Evolutionary conservation across 495 filamentous ascomycete species (phyloP), one percentile per base, ranked within the genome.

Genomic region (Xylaria nigripes): DNA sequence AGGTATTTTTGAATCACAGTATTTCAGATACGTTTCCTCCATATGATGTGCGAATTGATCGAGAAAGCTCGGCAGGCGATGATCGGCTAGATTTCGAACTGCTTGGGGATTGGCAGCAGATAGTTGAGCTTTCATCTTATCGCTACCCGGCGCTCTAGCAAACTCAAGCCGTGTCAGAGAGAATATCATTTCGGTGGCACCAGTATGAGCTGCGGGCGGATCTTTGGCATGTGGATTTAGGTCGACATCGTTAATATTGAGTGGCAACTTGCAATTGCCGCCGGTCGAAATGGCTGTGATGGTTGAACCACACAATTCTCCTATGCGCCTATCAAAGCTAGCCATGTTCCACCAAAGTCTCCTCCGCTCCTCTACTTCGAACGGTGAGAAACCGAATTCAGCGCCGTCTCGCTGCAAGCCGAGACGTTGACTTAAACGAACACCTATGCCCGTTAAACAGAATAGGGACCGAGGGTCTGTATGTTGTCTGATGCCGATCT

Each of bases 341-440:
- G 80, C 77, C 7, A 88, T 68, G 59, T 84, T 83, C 84, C 84
- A 87, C 86, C 86, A 90, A 4, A 89, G 63, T 19, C 85, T 73
- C 45, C 85, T 69, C 16, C 86, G 73, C 65, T 81, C 77, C 67
- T 90, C 86, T 2, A 78, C 76, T 50, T 89, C 84, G 59, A 88
- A 86, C 3, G 82, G 78, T 0, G 81, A 74, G 1, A 86, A 69
- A n/a, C 72, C 71, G 45, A 81, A 82, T 54, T 78, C 76, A 34
- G 70, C 64, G 3, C 81, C 83, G 56, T 89, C 85, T 19, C 82
- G 70, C 52, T 90, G 83, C 22, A 89, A 75, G 19, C 78, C 84
- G 21, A 87, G 68, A 9, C 82, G 78, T 61, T 87, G 84, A 1
- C 78, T 84, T 22, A 87, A 80, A 45, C 86, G 77, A 4, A 88